Evolutionary conservation across 2,329 filamentous ascomycete genomes (phyloP).

Genomic region (Alternaria metachromatica): DNA sequence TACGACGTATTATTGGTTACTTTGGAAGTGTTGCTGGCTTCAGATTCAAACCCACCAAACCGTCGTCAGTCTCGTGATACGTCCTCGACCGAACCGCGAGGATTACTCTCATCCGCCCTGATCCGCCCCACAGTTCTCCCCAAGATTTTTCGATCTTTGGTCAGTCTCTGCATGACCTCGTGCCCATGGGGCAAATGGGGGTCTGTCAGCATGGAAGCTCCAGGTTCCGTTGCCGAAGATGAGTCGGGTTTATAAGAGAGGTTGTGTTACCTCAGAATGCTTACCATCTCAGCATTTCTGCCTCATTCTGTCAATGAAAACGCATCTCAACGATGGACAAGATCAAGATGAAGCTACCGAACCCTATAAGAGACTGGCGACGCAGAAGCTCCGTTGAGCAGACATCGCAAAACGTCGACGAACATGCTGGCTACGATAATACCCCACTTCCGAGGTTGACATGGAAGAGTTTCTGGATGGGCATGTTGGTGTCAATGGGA

Average conservation of each 20-base stretch:
- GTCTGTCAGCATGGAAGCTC: neutral
- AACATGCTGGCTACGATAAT: constrained; percentile 33
- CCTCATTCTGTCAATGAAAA: neutral
- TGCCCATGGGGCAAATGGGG: neutral
- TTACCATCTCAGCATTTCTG: neutral
- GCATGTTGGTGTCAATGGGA: constrained; percentile 41
- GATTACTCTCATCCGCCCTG: constrained; percentile 1
- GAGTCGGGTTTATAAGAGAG: neutral
- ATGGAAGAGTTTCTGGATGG: constrained; percentile 30
- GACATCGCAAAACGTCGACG: constrained; percentile 18
- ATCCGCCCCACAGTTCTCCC: constrained; percentile 5
- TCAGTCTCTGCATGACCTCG: neutral
- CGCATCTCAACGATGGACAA: neutral
- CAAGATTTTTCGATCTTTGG: neutral
- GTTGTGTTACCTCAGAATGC: neutral
- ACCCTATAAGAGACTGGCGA: constrained; percentile 24
- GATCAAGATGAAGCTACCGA: constrained; percentile 21
- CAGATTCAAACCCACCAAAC: neutral
- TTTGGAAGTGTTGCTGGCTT: neutral
- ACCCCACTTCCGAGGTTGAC: constrained; percentile 32
- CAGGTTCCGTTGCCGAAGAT: neutral
- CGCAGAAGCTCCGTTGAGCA: constrained; percentile 21
- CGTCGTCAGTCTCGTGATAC: constrained; percentile 1
- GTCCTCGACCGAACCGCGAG: neutral
- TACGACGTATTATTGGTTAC: neutral